Evolutionary conservation across 176 grass and related monocot genomes (phyloP).

Genomic region (Oropetium thomaeum): DNA sequence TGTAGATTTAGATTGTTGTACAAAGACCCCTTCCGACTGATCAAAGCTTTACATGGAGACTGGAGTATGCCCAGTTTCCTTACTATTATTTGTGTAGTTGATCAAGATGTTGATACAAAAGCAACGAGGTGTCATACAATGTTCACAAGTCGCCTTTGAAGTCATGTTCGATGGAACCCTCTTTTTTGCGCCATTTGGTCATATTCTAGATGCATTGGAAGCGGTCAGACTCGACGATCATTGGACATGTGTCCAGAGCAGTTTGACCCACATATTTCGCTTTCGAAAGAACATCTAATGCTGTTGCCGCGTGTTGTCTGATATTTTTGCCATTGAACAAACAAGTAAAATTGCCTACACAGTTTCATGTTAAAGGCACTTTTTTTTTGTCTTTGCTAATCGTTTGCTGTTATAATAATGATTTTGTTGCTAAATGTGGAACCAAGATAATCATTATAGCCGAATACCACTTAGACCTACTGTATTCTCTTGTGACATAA

Average conservation of each 20-base stretch:
- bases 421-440: too few relatives aligned
- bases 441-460: too few relatives aligned
- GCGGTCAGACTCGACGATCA: background rate
- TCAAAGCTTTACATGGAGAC: background rate
- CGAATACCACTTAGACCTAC: too few relatives aligned
- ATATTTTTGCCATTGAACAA: too few relatives aligned
- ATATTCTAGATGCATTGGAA: background rate
- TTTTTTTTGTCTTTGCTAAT: too few relatives aligned
- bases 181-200: background rate
- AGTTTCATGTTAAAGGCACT: too few relatives aligned
- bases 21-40: background rate
- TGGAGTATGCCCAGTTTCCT: background rate
- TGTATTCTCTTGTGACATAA: too few relatives aligned
- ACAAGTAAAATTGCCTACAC: too few relatives aligned
- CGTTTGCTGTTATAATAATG: too few relatives aligned
- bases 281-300: background rate
- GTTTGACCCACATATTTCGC: background rate
- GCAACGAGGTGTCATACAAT: background rate
- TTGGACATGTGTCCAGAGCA: background rate
- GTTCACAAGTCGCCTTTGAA: background rate
- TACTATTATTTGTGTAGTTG: too few relatives aligned
- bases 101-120: background rate
- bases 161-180: background rate
- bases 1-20: constrained; percentile 17
- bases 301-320: background rate